Evolutionary conservation across 768 basidiomycete species (phyloP), one percentile per base, ranked within the genome.

Genomic region (Suillus hirtellus): DNA sequence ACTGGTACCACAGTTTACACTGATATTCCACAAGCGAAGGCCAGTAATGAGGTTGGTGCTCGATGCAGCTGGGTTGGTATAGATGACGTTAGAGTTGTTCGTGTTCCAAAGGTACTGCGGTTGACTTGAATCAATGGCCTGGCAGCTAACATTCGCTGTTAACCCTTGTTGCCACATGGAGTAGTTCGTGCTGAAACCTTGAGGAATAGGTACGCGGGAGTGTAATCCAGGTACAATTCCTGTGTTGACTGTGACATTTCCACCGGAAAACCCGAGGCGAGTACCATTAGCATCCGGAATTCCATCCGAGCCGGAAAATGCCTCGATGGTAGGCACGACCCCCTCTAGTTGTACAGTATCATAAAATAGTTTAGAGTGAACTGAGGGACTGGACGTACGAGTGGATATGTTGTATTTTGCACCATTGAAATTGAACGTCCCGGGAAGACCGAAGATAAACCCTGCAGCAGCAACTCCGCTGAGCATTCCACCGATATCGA

Each of bases 361-460:
- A 8, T 0, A 47, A 21, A 7, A 19, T 4, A 12, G 10, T 11
- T 34, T 53, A 1, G 10, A 53, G 52, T 52, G 17, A 53, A 10
- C 31, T 53, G 11, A 19, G 31, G 3, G 10, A 8, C 19, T 34
- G 1, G 31, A 53, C 52, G 9, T 53, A 53, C 52, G 15, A 19
- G 52, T 53, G 31, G 69, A 70, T 10, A 65, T 2, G 19, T 69
- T 67, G 31, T 70, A 70, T 17, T 60, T 38, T 43, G 21, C 69
- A 17, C 64, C 64, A n/a, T 70, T 70, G 34, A 70, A 70, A 15
- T 61, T 46, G 10, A 63, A 50, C 27, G 66, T 59, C 3, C 69
- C 69, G 0, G 62, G 35, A 7, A 59, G 17, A 14, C 65, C 63
- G n/a, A 60, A 58, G 37, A 31, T 38, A 35, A 17, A 46, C 40